Evolutionary conservation across 306 rosid genomes (phyloP), one percentile per base, ranked within the genome.

Genomic region (Neltuma alba): DNA sequence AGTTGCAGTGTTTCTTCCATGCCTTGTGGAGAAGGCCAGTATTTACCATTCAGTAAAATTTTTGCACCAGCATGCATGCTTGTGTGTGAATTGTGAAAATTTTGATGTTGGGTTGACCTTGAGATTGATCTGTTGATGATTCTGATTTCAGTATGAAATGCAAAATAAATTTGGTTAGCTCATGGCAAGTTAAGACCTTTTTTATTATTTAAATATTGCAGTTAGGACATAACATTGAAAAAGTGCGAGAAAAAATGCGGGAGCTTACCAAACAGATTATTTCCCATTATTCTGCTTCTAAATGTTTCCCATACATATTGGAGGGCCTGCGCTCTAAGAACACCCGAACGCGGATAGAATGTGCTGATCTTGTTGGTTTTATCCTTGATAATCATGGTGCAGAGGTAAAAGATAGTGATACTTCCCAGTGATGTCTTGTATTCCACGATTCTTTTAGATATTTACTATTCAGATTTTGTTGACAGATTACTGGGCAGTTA

Each of bases 271-370:
- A 92, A 79, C 93, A 93, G 78, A 89, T 96, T 81, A 90, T 96
- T 47, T 78, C 77, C 63, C 40, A 90, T 64, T 93, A 92, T 87
- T 87, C 98, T 64, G 94, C 93, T 9, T 86, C 94, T 52, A 96
- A 91, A 84, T 89, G 93, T 77, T 91, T 96, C 80, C 99, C 98
- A 48, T 96, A 96, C 82, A 86, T 93, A 82, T 78, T 92, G 86
- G 99, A 96, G 90, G 99, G 98, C 73, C 83, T 93, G 83, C 98
- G 98, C 81, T 96, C 99, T 28, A 96, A 96, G 89, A 96, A 96
- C 88, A 93, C 92, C 71, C 94, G 99, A 63, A 93, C 98, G 45
- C 94, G 98, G 71, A 92, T 93, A 54, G 99, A 96, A 86, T 91
- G 97, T 64, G 97, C 85, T 54, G 99, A 96, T 85, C 93, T 96